phyloP scores from a whole-genome alignment of 2,329 filamentous ascomycete species.

The Aspergillus latus region DNA sequence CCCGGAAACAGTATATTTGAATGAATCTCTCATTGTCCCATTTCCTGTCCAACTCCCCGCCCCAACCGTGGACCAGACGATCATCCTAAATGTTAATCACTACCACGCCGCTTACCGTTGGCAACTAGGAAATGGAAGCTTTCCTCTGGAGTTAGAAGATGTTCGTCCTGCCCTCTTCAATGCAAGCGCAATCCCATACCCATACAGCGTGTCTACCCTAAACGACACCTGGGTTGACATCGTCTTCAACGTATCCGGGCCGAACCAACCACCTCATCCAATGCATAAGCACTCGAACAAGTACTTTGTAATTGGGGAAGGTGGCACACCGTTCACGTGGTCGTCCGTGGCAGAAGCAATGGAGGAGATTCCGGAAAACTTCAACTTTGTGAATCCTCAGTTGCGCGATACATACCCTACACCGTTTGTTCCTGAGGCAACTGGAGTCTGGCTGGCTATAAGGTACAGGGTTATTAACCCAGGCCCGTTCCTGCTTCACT shows the following conservation, averaged over 20 bases:
- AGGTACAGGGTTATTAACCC: conserved; percentile 51
- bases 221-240: conserved; percentile 58
- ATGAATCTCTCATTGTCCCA: conserved; percentile 45
- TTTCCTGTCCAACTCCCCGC: conserved; percentile 51
- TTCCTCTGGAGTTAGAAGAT: conserved; percentile 25
- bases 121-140: conserved; percentile 28
- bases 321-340: conserved; percentile 54
- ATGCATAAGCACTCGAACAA: conserved; percentile 67
- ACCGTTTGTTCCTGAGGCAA: conserved; percentile 27
- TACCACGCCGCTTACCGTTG: conserved; percentile 27
- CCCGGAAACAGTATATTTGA: conserved; percentile 45
- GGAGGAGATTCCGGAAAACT: conserved; percentile 48
- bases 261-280: conserved; percentile 57
- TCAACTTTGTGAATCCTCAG: conserved; percentile 60
- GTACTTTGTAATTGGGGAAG: conserved; percentile 58
- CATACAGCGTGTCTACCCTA: conserved; percentile 33
- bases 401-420: conserved; percentile 53
- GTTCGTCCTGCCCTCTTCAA: conserved; percentile 29
- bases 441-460: conserved; percentile 45
- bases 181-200: conserved; percentile 26
- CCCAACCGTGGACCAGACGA: conserved; percentile 44
- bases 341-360: conserved; percentile 55
- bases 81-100: conserved; percentile 25
- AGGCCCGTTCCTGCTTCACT: conserved; percentile 53
- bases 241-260: conserved; percentile 27